Base-by-base conservation (phyloP, 345 rosid genomes). In the Noccaea bulbosa region DNA sequence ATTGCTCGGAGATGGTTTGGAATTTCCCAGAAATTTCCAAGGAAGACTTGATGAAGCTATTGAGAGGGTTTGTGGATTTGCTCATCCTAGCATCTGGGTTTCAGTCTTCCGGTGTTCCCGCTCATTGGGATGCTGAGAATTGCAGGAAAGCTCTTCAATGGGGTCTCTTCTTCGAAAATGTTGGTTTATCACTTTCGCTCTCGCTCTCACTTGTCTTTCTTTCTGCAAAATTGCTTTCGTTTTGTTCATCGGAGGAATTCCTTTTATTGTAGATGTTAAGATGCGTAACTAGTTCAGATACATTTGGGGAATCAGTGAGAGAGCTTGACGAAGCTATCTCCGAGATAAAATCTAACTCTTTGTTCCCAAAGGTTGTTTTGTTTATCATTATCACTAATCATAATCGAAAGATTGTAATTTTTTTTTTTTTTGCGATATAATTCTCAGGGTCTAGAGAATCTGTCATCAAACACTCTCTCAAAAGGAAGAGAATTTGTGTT, bases 141-240 rank as follows among this genome's bases (percentile, higher is more conserved):
- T 80, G 86, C 80, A 81, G 60, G 38, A 89, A 80, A 76, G 85
- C 91, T 72, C 71, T 92, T 55, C 88, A 82, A 16, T 92, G 95
- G 97, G 91, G 82, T 68, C 74, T 83, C 77, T 88, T 87, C 76
- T 88, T 92, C 63, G 87, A 92, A 79, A 80, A 83, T 15, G 96
- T 92, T 32, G 4, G 82, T 27, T 37, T 17, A 27, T 27, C 30
- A 32, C 53, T 62, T 60, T 53, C 11, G 14, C 17, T 34, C 75
- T 50, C 41, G 4, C 45, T 38, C 32, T 49, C 3, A 5, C 6
- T 4, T 32, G 5, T 47, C 37, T 64, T 35, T 50, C 48, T 20
- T 30, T 46, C 34, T 41, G n/a, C 11, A 41, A n/a, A 7, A 6
- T 44, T 27, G 39, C 4, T 35, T 39, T 62, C 15, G 47, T 27